Base-by-base conservation (phyloP, 352 stramenopile genomes). In the Globisporangium middletonii region DNA sequence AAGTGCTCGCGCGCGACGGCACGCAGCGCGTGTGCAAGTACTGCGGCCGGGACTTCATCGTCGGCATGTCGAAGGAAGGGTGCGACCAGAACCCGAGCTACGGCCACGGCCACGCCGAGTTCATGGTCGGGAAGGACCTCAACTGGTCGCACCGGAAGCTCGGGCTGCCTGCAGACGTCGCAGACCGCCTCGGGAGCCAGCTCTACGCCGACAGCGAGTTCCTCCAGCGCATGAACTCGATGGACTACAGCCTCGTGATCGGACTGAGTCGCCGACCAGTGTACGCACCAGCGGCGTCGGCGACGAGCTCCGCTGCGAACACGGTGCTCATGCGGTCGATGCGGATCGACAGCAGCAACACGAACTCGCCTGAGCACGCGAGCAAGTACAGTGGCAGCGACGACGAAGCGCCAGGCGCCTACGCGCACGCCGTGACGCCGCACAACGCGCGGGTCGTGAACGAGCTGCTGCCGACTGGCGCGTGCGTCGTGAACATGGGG, bases 221-320 rank as follows among this genome's bases (percentile, higher is more conserved):
- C 55, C 68, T 98, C 49, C 77, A 89, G 47, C 79, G 83, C 41
- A 98, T 98, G 77, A 97, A 97, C 65, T 98, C 96, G 64, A 98
- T 98, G 88, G 95, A 98, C 68, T 98, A 98, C 70, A 97, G 88
- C 55, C 80, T 98, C 60, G 76, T 98, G 53, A 96, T 98, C 67
- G 95, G 94, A 18, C 71, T 98, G 50, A 89, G 77, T 63, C 75
- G 79, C 2, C 67, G 72, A n/a, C 77, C 72, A 37, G 64, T 69
- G 1, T 74, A 79, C 48, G 41, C 41, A 11, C 15, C 41, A 19
- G 18, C 41, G 2, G 19, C 43, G 1, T 26, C 43, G n/a, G 69
- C 70, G 0, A 57, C 63, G 18, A 68, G 67, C 0, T 83, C 71
- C 38, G 60, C 69, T 28, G 64, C 62, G 15, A 67, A 38, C 41